These are phyloP conservation scores for Fusarium sublunatum DNA, from an alignment of 2,329 filamentous ascomycete genomes.

Conservation along the genomic window DNA sequence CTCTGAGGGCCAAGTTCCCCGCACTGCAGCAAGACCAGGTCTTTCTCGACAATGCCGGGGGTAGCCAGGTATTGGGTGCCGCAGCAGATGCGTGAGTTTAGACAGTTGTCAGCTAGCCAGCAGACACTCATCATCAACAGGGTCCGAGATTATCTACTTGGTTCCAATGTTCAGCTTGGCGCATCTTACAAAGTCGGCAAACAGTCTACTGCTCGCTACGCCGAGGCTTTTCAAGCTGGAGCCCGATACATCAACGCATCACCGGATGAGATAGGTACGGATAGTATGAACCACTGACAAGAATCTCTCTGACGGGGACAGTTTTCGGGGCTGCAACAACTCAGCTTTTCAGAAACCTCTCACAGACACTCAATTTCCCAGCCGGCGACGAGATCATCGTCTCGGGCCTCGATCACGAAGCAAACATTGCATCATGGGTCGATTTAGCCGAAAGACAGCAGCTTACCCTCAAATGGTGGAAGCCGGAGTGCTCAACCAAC, in stretches of 20 bases:
- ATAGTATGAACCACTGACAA: too few species aligned
- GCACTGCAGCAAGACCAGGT: conserved; percentile 74
- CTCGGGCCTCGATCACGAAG: conserved; percentile 80
- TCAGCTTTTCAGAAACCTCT: conserved; percentile 79
- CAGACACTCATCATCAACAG: conserved; percentile 38
- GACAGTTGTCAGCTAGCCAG: too few species aligned
- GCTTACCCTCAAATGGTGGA: conserved; percentile 49
- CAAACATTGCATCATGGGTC: conserved; percentile 80
- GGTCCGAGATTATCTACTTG: conserved; percentile 72
- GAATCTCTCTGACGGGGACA: not conserved
- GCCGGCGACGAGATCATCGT: conserved; percentile 75
- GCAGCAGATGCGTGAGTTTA: conserved; percentile 54
- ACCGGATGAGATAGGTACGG: conserved; percentile 70
- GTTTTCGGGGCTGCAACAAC: conserved; percentile 77
- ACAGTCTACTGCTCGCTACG: not conserved
- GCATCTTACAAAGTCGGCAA: conserved; percentile 71
- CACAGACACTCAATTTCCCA: conserved; percentile 63
- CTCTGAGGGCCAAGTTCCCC: conserved; percentile 69
- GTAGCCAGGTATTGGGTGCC: conserved; percentile 74
- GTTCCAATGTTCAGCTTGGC: conserved; percentile 80
- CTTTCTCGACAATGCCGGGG: conserved; percentile 83
- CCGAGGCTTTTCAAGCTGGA: conserved; percentile 69
- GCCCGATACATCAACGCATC: conserved; percentile 77
- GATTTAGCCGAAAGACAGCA: conserved; percentile 71
- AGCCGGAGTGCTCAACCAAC: conserved; percentile 44